phyloP scores from a whole-genome alignment of 1,284 basidiomycete genomes.

The Mycosarcoma maydis region DNA sequence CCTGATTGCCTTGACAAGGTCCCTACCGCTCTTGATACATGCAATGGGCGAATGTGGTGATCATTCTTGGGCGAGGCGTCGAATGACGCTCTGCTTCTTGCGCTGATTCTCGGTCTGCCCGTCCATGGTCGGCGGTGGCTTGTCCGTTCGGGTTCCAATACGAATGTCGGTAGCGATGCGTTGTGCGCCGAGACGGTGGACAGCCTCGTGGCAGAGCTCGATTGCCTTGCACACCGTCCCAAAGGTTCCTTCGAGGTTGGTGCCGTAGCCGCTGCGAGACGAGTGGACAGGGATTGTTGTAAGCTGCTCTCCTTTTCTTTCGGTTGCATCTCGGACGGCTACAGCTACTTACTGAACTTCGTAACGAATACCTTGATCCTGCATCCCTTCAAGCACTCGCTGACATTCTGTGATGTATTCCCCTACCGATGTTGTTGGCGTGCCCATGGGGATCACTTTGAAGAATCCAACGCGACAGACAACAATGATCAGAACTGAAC shows the following conservation, averaged over 20 bases:
- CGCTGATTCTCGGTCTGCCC: slow-evolving; percentile 62
- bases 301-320: no score
- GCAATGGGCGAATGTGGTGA: no score
- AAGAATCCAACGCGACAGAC: not conserved
- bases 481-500: not conserved
- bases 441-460: slow-evolving; percentile 65
- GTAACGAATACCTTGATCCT: slow-evolving; percentile 58
- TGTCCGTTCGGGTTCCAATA: slow-evolving; percentile 62
- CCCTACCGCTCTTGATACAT: not conserved
- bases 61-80: slow-evolving; percentile 35
- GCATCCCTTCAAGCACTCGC: slow-evolving; percentile 58
- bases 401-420: slow-evolving; percentile 65
- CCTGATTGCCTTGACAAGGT: not conserved
- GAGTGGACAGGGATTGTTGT: not conserved
- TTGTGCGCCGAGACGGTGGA: slow-evolving; percentile 61
- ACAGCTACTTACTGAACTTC: slow-evolving; percentile 54
- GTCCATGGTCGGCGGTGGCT: slow-evolving; percentile 34
- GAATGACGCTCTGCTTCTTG: slow-evolving; percentile 63
- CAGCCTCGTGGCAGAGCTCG: slow-evolving; percentile 62
- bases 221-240: slow-evolving; percentile 58
- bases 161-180: slow-evolving; percentile 66
- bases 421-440: slow-evolving; percentile 62
- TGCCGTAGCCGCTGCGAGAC: slow-evolving; percentile 62
- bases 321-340: no score
- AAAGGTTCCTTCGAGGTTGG: slow-evolving; percentile 64